These are phyloP conservation scores for Telopea speciosissima DNA, from an alignment of 177 flowering plant genomes.

Conservation along the genomic window DNA sequence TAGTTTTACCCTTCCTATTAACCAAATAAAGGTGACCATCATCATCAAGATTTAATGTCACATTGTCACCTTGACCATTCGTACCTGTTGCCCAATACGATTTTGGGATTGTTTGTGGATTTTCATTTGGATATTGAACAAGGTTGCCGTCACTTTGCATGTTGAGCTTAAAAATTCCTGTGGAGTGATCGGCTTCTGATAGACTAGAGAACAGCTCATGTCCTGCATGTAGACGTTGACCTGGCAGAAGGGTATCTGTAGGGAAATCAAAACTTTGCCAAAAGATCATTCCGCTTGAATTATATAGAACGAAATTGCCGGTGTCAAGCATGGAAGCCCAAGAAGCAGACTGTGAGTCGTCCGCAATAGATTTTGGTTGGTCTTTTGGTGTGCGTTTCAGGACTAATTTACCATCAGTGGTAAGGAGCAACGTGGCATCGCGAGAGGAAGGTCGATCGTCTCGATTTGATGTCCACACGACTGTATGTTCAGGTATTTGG, in stretches of 20 bases:
- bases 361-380: background rate
- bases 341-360: background rate
- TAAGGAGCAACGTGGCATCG: background rate
- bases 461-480: background rate
- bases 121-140: background rate
- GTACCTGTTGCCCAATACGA: background rate
- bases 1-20: background rate
- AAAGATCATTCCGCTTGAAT: background rate
- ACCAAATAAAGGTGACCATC: constrained; percentile 1
- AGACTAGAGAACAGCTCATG: background rate
- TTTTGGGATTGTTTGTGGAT: background rate
- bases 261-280: background rate
- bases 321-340: background rate
- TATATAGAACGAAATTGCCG: constrained; percentile 1
- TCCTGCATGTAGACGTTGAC: constrained; percentile 5
- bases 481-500: background rate
- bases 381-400: background rate
- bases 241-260: constrained; percentile 16
- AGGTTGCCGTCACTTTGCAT: constrained; percentile 1
- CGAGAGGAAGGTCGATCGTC: constrained; percentile 10
- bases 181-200: background rate
- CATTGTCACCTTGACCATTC: background rate
- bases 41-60: background rate
- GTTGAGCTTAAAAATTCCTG: background rate
- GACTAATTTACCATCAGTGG: background rate